Conservation (phyloP, 1,139 yeast genomes). For the Pichia sp. region DNA sequence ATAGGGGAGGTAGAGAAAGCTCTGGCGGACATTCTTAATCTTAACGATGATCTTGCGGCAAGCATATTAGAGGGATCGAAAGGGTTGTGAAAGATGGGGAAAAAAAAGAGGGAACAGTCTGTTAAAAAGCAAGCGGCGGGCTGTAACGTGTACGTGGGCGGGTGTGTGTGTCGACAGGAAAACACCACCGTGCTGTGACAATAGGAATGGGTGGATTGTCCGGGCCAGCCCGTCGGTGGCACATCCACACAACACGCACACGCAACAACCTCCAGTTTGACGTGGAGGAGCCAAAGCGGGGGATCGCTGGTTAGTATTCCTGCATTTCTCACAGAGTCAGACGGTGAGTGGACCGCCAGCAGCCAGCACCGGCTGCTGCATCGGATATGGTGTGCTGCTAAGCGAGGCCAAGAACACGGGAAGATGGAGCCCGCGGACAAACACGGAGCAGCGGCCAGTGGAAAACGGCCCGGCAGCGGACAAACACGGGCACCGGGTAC, state of each 20-base stretch:
- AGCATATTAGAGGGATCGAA: conserved; percentile 13
- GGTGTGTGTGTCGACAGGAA: background rate
- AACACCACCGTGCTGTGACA: background rate
- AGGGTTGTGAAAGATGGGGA: background rate
- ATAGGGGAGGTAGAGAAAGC: conserved; percentile 30
- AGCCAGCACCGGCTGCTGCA: too few relatives aligned
- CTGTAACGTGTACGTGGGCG: background rate
- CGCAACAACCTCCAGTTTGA: background rate
- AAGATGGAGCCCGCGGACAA: background rate
- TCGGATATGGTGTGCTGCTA: too few relatives aligned
- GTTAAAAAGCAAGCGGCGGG: background rate
- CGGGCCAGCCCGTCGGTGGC: background rate
- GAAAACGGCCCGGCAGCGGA: background rate
- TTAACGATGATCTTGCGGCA: conserved; percentile 19
- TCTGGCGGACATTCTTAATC: conserved; percentile 19
- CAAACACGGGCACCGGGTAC: background rate
- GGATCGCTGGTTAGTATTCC: background rate
- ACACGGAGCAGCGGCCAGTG: background rate
- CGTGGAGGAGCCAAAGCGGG: background rate
- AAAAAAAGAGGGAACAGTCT: background rate
- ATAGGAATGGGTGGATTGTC: background rate
- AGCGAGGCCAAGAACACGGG: too few relatives aligned
- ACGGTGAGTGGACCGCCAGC: too few relatives aligned
- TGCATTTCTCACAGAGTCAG: too few relatives aligned
- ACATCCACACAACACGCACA: background rate